Base-by-base conservation (phyloP, 164 flowering plant species). In the Tinospora cordifolia region DNA sequence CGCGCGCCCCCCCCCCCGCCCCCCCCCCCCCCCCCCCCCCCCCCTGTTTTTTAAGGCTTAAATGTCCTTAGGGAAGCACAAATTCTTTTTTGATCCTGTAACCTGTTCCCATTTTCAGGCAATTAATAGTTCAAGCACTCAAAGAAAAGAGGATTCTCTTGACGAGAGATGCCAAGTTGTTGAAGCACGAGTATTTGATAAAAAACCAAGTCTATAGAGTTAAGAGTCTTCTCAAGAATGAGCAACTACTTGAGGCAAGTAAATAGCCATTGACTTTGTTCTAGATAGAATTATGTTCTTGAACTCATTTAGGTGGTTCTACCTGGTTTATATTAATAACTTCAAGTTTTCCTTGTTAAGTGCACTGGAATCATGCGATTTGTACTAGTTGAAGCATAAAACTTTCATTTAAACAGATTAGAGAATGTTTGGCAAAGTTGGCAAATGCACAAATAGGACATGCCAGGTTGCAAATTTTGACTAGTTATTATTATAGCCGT, bases 201-300 rank as follows among this genome's bases (percentile, higher is more conserved):
- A 77, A 74, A 68, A 86, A 83, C 82, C 98, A 91, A 81, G 80
- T 90, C 57, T 94, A 89, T 73, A 83, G 79, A 71, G 87, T 94
- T 72, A 89, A 90, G 74, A 92, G 78, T 75, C 93, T 88, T 79
- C 85, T 89, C 12, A 94, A 94, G 81, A 87, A 92, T 68, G 97
- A 92, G 41, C 99, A 94, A 81, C 82, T 94, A 11, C 84, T 86
- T 59, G 99, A 94, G 97, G 98, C 92, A 86, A 71, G 44, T 38
- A 57, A 66, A 66, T 24, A 22, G 2, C 24, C 47, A 5, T 36
- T 65, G 47, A 27, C 19, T 13, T 19, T 19, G 14, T 38, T n/a
- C 11, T 30, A 63, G 19, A 8, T 15, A 63, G 9, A 63, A 26
- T 13, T 26, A n/a, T 12, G 8, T 8, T 30, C 0, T 25, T 12